A percentile compares a stretch with the other conserved stretches of the same genome.
phyloP scores from a whole-genome alignment of 345 rosid species.

The Moricandia arvensis region DNA sequence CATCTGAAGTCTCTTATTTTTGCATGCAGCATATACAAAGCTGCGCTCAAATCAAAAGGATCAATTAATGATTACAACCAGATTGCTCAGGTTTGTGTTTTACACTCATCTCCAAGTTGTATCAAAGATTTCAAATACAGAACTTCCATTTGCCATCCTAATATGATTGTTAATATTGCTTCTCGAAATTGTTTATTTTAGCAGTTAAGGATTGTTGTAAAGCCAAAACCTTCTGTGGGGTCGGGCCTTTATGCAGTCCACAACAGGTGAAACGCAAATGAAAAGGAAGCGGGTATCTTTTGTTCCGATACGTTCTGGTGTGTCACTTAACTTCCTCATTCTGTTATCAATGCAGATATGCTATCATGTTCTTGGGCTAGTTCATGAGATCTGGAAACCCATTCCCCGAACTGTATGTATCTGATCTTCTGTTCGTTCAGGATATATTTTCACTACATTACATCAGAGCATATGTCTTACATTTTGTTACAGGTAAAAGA shows the following conservation, averaged over 20 bases:
- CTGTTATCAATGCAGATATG: slow-evolving; percentile 69
- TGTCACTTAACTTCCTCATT: slow-evolving; percentile 33
- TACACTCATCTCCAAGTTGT: slow-evolving; percentile 22
- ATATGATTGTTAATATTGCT: slow-evolving; percentile 28
- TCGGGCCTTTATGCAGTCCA: slow-evolving; percentile 78
- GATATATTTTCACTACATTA: background rate
- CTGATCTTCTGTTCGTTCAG: slow-evolving; percentile 18
- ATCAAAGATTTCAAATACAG: slow-evolving; percentile 2
- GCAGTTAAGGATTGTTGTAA: slow-evolving; percentile 88
- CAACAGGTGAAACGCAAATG: slow-evolving; percentile 66
- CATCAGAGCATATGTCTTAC: slow-evolving; percentile 18
- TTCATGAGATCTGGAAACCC: slow-evolving; percentile 97
- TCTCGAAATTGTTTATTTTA: slow-evolving; percentile 35
- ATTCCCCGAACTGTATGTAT: slow-evolving; percentile 81
- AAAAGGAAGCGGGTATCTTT: slow-evolving; percentile 23
- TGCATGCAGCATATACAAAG: slow-evolving; percentile 71
- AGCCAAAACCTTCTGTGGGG: slow-evolving; percentile 71
- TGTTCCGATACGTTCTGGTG: slow-evolving; percentile 14
- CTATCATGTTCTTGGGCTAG: slow-evolving; percentile 92
- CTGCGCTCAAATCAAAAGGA: slow-evolving; percentile 80
- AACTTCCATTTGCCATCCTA: slow-evolving; percentile 7
- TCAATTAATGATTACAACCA: slow-evolving; percentile 85
- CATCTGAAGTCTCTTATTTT: slow-evolving; percentile 27
- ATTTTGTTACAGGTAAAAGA: slow-evolving; percentile 73
- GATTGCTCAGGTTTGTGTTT: slow-evolving; percentile 85